Base-by-base conservation (phyloP, 805 yeast genomes). In the Sugiyamaella boreocaroliniensis region DNA sequence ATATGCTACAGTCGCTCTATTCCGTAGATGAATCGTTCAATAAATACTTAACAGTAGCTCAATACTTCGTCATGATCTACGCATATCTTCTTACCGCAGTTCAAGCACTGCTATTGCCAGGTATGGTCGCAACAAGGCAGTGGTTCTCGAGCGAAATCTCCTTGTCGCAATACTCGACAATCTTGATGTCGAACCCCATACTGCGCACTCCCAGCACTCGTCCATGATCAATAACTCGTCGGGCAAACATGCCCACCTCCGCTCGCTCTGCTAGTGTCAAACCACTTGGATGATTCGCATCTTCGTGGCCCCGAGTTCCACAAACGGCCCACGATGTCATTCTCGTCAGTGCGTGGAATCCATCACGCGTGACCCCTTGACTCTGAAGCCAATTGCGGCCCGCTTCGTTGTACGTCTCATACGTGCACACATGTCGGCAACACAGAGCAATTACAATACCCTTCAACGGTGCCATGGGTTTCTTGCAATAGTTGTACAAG, bases 251-350 rank as follows among this genome's bases (percentile, higher is more conserved):
- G 0, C 97, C 97, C 34, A 85, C 54, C 29, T 58, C 53, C 59
- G 79, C 82, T 58, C 93, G 20, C 15, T 20, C 47, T 2, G 20
- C 37, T 11, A 8, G 20, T n/a, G 26, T 14, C 29, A 70, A 68
- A 59, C 82, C 87, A 43, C 62, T 67, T 4, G 66, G 64, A 1
- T 69, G 64, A 29, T 56, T 55, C 2, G 62, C 66, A 40, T 72
- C 79, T 7, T 65, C 67, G 48, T 70, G 74, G 1, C 62, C 66
- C 54, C 76, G 68, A 16, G 74, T 62, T 0, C 96, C 95, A 61
- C 84, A 82, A 0, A 92, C 88, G 0, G 96, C 96, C 96, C 97
- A 89, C 2, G 96, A 82, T 12, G 83, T 85, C 68, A 86, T 74
- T 61, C 81, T 84, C 52, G 77, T 76, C 45, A 90, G 64, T 14